Conservation (phyloP, 208 protist species). For the Trypanosomatidae sp. region DNA sequence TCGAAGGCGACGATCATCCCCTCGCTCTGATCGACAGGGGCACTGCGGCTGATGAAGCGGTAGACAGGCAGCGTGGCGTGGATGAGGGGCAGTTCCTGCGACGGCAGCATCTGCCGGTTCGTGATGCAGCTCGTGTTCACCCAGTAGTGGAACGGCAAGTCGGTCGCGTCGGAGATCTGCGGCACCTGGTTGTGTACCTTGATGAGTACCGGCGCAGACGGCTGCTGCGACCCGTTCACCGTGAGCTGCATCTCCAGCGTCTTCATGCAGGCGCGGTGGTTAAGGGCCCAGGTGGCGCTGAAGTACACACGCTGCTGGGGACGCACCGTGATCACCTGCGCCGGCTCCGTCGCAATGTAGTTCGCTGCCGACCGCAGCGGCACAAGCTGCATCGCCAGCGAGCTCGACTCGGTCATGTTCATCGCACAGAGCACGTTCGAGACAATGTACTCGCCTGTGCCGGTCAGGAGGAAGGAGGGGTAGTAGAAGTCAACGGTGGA, state of each 20-base stretch:
- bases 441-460: constrained; percentile 76
- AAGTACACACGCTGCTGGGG: constrained; percentile 90
- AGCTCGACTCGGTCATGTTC: constrained; percentile 87
- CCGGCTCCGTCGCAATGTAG: constrained; percentile 68
- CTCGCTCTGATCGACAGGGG: constrained; percentile 44
- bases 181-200: constrained; percentile 72
- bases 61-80: constrained; percentile 75
- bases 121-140: constrained; percentile 83
- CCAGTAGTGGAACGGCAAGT: constrained; percentile 88
- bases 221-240: constrained; percentile 73
- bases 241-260: constrained; percentile 70
- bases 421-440: constrained; percentile 86
- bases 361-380: constrained; percentile 48
- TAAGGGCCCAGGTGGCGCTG: constrained; percentile 68
- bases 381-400: constrained; percentile 85
- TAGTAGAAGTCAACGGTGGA: constrained; percentile 87
- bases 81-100: constrained; percentile 80
- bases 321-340: constrained; percentile 82
- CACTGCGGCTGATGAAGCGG: constrained; percentile 50
- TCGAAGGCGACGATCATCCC: constrained; percentile 80
- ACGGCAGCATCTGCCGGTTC: constrained; percentile 71
- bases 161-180: constrained; percentile 41
- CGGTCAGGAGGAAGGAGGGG: constrained; percentile 75
- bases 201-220: constrained; percentile 75
- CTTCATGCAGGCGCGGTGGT: constrained; percentile 55